phyloP scores from a whole-genome alignment of 306 rosid genomes.

The Cucurbita moschata region DNA sequence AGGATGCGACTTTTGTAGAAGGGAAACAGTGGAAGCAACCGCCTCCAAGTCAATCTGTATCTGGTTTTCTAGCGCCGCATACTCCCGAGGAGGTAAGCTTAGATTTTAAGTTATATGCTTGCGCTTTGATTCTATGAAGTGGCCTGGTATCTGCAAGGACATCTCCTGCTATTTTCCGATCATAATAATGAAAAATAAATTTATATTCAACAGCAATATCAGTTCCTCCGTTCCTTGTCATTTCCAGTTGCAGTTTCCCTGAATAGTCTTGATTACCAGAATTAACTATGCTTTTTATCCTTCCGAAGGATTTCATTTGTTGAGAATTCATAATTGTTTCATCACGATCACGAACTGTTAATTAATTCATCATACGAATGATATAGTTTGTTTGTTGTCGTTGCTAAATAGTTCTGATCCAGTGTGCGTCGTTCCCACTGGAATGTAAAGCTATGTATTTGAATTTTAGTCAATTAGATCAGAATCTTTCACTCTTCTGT shows the following conservation, averaged over 20 bases:
- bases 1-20: conserved; percentile 20
- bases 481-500: background rate
- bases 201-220: background rate
- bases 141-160: background rate
- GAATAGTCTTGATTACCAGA: background rate
- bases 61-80: conserved; percentile 34
- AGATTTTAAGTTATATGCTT: background rate
- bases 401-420: background rate
- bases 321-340: background rate
- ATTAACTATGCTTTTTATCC: background rate
- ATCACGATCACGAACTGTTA: background rate
- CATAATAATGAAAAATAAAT: background rate
- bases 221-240: background rate
- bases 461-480: background rate
- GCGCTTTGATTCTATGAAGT: background rate
- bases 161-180: background rate
- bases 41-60: conserved; percentile 53
- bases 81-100: conserved; percentile 52
- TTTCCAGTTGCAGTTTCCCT: background rate
- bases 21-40: conserved; percentile 36
- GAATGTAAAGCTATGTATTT: background rate
- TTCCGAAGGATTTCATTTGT: background rate
- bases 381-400: background rate
- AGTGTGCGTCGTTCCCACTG: background rate
- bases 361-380: background rate